Evolutionary conservation across 495 filamentous ascomycete species (phyloP), one percentile per base, ranked within the genome.

Genomic region (Penicillium lagena): DNA sequence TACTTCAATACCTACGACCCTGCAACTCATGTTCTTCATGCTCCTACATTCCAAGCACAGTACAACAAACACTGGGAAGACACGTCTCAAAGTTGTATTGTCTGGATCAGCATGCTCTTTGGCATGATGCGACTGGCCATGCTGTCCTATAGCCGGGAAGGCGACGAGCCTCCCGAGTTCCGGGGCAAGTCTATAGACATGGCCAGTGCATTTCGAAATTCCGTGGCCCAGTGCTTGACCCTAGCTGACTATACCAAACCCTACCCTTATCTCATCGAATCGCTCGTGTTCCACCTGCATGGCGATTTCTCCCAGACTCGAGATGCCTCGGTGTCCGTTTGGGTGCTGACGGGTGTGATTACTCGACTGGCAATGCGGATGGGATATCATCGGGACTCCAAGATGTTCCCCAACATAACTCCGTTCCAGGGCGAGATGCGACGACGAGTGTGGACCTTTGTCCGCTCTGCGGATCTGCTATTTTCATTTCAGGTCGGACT

Each of bases 331-430:
- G 71, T 86, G 9, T 85, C 82, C 9, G 71, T 94, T 9, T 94
- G 90, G 83, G 71, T 96, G 37, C 77, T 93, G 43, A 75, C 81
- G 7, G 85, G 87, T 14, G 79, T 94, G 54, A 81, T 95, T 47
- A 82, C 87, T 17, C 81, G 91, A 44, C 68, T 96, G 43, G 88
- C 91, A 9, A 89, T 96, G 76, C 78, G 88, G 22, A 95, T 95
- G 88, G 93, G 93, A 37, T 94, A 96, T 47, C 93, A 99, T 56
- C 80, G 94, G 43, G 93, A 99, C 60, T 80, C 87, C 11, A 86
- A 85, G 55, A 81, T 83, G 64, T 96, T 89, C 55, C 76, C 87
- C 10, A 82, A 81, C 40, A 83, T 99, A 49, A 80, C 82, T 5
- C 85, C 89, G 6, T 95, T 91, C 54, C 82, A 94, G 60, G 90